Evolutionary conservation across 176 grass and related monocot species (phyloP).

Genomic region (Typha latifolia): DNA sequence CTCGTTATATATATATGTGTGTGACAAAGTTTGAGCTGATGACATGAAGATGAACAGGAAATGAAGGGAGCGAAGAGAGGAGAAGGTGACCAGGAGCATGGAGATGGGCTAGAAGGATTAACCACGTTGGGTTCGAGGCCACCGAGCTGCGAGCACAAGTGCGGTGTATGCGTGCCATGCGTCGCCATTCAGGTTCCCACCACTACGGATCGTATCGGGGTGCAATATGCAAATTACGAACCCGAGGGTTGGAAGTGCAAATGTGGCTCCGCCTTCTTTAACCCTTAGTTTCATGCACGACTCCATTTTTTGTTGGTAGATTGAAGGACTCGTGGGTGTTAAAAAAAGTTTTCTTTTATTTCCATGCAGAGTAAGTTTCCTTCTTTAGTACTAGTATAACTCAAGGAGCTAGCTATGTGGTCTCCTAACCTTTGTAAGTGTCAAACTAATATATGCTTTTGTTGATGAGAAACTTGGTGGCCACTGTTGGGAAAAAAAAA

Average conservation of each 20-base stretch:
- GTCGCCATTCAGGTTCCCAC: conserved; percentile 35
- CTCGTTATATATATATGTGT: not conserved
- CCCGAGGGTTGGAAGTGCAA: conserved; percentile 66
- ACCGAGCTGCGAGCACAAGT: conserved; percentile 46
- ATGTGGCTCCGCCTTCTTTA: conserved; percentile 48
- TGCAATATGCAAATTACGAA: conserved; percentile 48
- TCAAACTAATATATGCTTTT: too few species aligned
- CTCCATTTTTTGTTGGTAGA: too few species aligned
- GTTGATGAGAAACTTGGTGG: too few species aligned
- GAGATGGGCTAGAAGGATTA: not conserved
- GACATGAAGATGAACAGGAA: not conserved
- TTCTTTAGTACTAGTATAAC: too few species aligned
- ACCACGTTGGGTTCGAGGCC: conserved; percentile 42
- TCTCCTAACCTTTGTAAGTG: too few species aligned
- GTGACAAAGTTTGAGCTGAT: not conserved
- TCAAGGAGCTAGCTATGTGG: too few species aligned
- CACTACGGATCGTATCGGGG: not conserved
- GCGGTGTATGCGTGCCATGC: conserved; percentile 44
- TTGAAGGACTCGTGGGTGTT: too few species aligned
- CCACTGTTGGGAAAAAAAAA: too few species aligned
- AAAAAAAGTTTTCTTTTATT: too few species aligned
- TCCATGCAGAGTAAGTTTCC: too few species aligned
- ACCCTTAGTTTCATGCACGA: conserved; percentile 20
- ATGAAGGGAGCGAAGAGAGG: not conserved
- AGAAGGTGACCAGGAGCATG: not conserved